Base-by-base conservation (phyloP, 495 filamentous ascomycete genomes). In the Talaromyces liani region DNA sequence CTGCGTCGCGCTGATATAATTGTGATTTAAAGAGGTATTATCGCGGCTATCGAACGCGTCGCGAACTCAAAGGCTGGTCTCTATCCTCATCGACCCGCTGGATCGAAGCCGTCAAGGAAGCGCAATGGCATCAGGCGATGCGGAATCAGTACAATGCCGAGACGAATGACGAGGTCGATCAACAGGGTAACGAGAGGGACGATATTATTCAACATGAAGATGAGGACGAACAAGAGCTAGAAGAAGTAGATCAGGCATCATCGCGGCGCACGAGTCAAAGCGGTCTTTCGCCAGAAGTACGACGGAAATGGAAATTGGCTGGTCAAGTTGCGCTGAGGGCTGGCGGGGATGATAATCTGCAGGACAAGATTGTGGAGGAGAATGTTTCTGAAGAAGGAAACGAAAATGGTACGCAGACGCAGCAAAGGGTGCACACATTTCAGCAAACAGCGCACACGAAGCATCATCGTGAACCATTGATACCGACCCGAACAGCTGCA, bases 241-340 rank as follows among this genome's bases (percentile, higher is more conserved):
- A 66, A 61, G 57, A 66, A 61, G 25, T 31, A 63, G 31, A 64
- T 69, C 2, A 72, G 68, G 10, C 58, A 65, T 29, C 58, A 65
- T 29, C 66, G 62, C 61, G 24, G 61, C 8, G 18, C 14, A 36
- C 31, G 16, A 45, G 54, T 31, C 49, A 47, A 29, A 58, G 64
- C 25, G 62, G 58, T 18, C 65, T 58, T 20, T 59, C 64, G 6
- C 75, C 75, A 3, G 69, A 77, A 39, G 87, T 89, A 6, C 82
- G 81, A 29, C 78, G 82, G 58, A 88, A 90, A 61, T 97, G 93
- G 93, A 84, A 87, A 61, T 88, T 87, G 58, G 84, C 82, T 4
- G 85, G 86, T 14, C 77, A 80, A 29, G 87, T 95, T 53, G 90
- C 91, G 6, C 80, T 83, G 16, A 83, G 86, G 58, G 92, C 90